phyloP scores from a whole-genome alignment of 768 basidiomycete genomes.

The Boletus barrowsii region DNA sequence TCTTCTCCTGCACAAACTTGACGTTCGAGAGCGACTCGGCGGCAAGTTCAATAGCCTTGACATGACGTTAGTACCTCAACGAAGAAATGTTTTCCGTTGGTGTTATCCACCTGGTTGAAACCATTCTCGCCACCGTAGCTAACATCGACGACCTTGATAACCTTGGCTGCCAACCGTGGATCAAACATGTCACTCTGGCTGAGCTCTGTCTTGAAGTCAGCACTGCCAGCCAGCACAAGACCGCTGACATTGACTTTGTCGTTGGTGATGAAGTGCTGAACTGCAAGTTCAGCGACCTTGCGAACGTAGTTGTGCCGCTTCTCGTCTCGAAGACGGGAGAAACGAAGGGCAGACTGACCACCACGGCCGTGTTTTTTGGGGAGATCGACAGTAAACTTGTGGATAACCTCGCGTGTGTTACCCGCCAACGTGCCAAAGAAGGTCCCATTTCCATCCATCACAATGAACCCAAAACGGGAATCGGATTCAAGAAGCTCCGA shows the following conservation, averaged over 20 bases:
- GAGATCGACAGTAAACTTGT: constrained; percentile 98
- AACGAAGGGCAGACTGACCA: constrained; percentile 99
- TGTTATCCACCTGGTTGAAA: constrained; percentile 84
- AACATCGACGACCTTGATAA: constrained; percentile 98
- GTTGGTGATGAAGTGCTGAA: constrained; percentile 95
- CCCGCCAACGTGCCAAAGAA: constrained; percentile 95
- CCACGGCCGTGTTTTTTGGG: constrained; percentile 99
- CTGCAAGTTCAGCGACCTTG: constrained; percentile 95
- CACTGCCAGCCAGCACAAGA: constrained; percentile 92
- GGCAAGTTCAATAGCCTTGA: constrained; percentile 92
- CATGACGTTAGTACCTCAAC: neutral
- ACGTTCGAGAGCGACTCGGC: constrained; percentile 96
- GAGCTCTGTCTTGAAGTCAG: constrained; percentile 98
- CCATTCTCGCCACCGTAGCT: constrained; percentile 99
- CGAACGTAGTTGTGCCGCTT: constrained; percentile 99
- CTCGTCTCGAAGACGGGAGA: constrained; percentile 98
- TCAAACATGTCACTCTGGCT: constrained; percentile 97
- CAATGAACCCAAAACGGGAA: constrained; percentile 97
- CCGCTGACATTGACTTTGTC: constrained; percentile 99
- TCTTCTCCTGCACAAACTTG: constrained; percentile 99
- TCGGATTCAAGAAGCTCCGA: constrained; percentile 96
- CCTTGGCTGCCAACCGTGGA: constrained; percentile 77
- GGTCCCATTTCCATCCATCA: constrained; percentile 98
- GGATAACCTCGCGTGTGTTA: constrained; percentile 94
- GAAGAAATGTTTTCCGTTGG: neutral